These are phyloP conservation scores for Scutellaria barbata DNA, from an alignment of 257 asterid genomes.

Conservation along the genomic window DNA sequence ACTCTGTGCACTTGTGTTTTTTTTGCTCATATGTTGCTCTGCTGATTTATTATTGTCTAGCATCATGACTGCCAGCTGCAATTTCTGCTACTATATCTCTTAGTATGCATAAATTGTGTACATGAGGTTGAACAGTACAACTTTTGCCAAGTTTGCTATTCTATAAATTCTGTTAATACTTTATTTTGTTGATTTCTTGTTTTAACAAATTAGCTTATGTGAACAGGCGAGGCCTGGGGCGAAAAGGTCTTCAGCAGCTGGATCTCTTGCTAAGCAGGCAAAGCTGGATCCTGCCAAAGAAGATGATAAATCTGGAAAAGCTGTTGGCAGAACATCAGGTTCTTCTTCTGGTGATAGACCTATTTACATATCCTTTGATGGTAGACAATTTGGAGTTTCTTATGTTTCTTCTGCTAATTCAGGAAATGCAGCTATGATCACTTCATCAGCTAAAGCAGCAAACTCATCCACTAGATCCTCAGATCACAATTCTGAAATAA, in stretches of 20 bases:
- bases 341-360: conserved; percentile 47
- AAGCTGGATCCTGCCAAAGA: conserved; percentile 76
- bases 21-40: not conserved
- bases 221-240: conserved; percentile 64
- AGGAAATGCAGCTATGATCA: conserved; percentile 53
- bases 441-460: conserved; percentile 56
- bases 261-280: conserved; percentile 72
- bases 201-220: conserved; percentile 23
- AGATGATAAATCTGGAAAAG: conserved; percentile 71
- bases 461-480: conserved; percentile 55
- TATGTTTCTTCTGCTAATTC: conserved; percentile 52
- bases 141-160: conserved; percentile 4
- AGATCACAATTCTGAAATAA: conserved; percentile 57
- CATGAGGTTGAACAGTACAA: conserved; percentile 22
- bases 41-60: not conserved
- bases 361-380: conserved; percentile 39
- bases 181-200: conserved; percentile 20
- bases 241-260: conserved; percentile 65
- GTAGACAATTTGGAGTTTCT: conserved; percentile 43
- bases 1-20: not conserved
- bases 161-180: not conserved
- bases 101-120: not conserved
- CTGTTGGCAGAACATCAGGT: conserved; percentile 55
- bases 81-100: not conserved
- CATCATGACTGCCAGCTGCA: not conserved